Evolutionary conservation across 75 land plant genomes (phyloP), one percentile per base, ranked within the genome.

Genomic region (Ceratopteris richardii): DNA sequence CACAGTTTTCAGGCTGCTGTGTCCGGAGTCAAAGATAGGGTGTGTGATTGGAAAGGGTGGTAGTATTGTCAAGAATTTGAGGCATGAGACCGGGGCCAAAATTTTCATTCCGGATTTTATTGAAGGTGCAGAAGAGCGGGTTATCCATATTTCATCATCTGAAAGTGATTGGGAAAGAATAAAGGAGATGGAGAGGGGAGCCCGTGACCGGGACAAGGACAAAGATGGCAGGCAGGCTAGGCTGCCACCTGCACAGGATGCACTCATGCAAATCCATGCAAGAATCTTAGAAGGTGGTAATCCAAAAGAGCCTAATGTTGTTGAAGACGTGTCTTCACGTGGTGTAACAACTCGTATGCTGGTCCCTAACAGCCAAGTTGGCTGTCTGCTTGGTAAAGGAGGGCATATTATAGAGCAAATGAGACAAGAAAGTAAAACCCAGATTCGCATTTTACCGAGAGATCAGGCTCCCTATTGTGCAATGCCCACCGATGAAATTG

Each of bases 371-470:
- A 67, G 66, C 54, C 82, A 85, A 56, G 95, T 89, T 1, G 95
- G 95, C 16, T 79, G 86, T 51, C 67, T 89, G 69, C 59, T 89
- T 31, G 95, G 95, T 30, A 89, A 89, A 60, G 88, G 83, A 30
- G 95, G 95, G 58, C 79, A 82, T 71, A 89, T 89, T 11, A 85
- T 89, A 44, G 86, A 82, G 68, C 90, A 89, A 61, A 89, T 89
- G 95, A 84, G 95, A 54, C 62, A 66, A 20, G 90, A 89, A 66
- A 89, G 88, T 17, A 85, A 72, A 69, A 75, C 95, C 2, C 95
- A 89, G 58, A 89, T 89, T 55, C 69, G 95, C 66, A 66, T 89
- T 22, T 41, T 89, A 25, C 86, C 95, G 4, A 67, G 95, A 39
- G 95, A 89, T 43, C 83, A 80, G 51, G 62, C 80, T 53, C 95